Evolutionary conservation across 2,329 filamentous ascomycete genomes (phyloP).

Genomic region (Talaromyces sp.): DNA sequence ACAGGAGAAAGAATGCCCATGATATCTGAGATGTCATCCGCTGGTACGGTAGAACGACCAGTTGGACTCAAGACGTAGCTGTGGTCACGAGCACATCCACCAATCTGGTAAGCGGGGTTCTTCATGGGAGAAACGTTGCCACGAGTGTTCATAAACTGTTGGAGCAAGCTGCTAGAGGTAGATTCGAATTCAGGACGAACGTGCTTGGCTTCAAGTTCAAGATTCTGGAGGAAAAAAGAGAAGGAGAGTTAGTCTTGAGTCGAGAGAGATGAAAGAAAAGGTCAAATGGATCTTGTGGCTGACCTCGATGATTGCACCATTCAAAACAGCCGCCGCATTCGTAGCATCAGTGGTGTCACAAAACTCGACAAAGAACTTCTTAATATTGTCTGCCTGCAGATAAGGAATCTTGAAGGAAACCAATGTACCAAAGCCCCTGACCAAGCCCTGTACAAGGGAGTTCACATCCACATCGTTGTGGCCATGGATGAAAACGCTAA

Average conservation of each 20-base stretch:
- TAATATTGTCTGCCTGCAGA: slow-evolving; percentile 29
- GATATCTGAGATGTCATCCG: slow-evolving; percentile 32
- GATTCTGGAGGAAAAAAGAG: slow-evolving; percentile 24
- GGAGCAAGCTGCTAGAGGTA: slow-evolving; percentile 11
- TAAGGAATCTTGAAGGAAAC: slow-evolving; percentile 33
- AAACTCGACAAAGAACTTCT: slow-evolving; percentile 41
- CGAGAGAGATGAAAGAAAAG: background rate
- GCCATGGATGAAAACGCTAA: slow-evolving; percentile 47
- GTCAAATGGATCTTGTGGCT: background rate
- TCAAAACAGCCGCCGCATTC: slow-evolving; percentile 35
- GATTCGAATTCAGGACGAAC: slow-evolving; percentile 32
- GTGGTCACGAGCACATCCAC: slow-evolving; percentile 13
- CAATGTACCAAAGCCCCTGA: slow-evolving; percentile 38
- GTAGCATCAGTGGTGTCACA: slow-evolving; percentile 38
- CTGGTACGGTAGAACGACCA: slow-evolving; percentile 39
- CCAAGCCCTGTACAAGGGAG: slow-evolving; percentile 44
- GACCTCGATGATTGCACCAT: slow-evolving; percentile 37
- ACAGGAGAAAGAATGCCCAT: slow-evolving; percentile 24
- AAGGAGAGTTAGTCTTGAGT: background rate
- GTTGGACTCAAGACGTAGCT: slow-evolving; percentile 32
- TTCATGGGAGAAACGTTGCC: slow-evolving; percentile 9
- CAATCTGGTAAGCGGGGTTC: slow-evolving; percentile 1
- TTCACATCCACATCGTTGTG: slow-evolving; percentile 41
- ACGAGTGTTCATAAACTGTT: slow-evolving; percentile 8
- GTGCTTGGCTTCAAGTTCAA: slow-evolving; percentile 30